Base-by-base conservation (phyloP, 2,329 filamentous ascomycete genomes). In the Colletotrichum eremochloae region DNA sequence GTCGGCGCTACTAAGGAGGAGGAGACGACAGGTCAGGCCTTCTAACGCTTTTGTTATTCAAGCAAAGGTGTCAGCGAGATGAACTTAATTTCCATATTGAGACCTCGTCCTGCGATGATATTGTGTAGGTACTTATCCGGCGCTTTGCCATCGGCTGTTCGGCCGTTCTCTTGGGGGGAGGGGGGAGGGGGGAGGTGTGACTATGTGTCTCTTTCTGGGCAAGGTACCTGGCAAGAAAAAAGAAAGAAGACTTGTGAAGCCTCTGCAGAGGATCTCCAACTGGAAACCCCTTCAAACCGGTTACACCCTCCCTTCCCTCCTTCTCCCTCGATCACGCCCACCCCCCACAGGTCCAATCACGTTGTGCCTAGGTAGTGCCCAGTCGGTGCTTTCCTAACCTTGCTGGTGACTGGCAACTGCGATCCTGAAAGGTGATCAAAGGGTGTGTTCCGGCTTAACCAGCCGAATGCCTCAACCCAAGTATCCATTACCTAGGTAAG, bases 221-320 rank as follows among this genome's bases (percentile, higher is more conserved):
- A 14, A 15, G 40, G 5, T 18, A 9, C 18, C 44, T 46, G 44
- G 8, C 18, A 38, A 36, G 9, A 36, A 38, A 14, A 38, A 55
- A 29, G 33, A 38, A 38, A 18, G 5, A 20, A 38, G 31, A 36
- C 18, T n/a, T 36, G 46, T 42, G 40, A 67, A 67, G 46, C 61
- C 15, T 56, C 48, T 71, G 63, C 42, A 68, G 69, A 72, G 58
- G 65, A 72, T 72, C 69, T 68, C 69, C 65, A 64, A 66, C 69
- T 64, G 63, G 63, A 29, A 50, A 36, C 31, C 68, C 68, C 68
- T 62, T 36, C 56, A 50, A 50, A 38, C 48, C 62, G 42, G 68
- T 42, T 50, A 67, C 68, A 67, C 69, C 57, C 58, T 5, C 14
- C 38, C 38, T 56, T n/a, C 58, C 18, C 11, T n/a, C 40, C 57